Evolutionary conservation across 2,329 filamentous ascomycete species (phyloP).

Genomic region (Ophiostoma triangulosporum): DNA sequence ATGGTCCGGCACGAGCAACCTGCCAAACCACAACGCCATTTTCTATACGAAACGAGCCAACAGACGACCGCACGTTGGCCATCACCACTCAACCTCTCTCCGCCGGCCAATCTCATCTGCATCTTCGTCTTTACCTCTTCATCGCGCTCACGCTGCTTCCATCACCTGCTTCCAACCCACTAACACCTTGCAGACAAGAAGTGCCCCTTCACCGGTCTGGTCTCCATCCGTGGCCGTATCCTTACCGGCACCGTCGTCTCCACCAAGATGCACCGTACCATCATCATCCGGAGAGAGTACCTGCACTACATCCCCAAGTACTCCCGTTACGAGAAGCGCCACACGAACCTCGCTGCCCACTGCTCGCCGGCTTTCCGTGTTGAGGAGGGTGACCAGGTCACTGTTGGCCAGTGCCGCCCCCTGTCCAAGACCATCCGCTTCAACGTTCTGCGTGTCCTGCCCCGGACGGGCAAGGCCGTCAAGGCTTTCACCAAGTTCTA

Average conservation of each 20-base stretch:
- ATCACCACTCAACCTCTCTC: no score
- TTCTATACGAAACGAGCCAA: no score
- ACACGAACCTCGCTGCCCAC: slow-evolving; percentile 99
- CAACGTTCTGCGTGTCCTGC: slow-evolving; percentile 98
- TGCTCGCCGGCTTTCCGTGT: slow-evolving; percentile 99
- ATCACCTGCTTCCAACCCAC: no score
- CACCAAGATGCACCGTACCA: slow-evolving; percentile 99
- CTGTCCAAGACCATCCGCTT: slow-evolving; percentile 99
- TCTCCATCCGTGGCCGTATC: slow-evolving; percentile 99
- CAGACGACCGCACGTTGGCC: no score
- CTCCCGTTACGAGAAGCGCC: slow-evolving; percentile 99
- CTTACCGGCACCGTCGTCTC: slow-evolving; percentile 97
- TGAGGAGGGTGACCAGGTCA: slow-evolving; percentile 98
- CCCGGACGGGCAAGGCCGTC: slow-evolving; percentile 91
- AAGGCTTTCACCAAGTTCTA: slow-evolving; percentile 99
- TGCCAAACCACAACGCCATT: not conserved
- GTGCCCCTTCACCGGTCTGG: slow-evolving; percentile 98
- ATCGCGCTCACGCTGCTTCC: no score
- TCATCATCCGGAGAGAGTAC: slow-evolving; percentile 99
- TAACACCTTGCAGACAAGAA: slow-evolving; percentile 71
- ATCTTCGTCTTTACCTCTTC: no score
- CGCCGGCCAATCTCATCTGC: no score
- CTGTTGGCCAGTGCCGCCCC: slow-evolving; percentile 98
- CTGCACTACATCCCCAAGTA: slow-evolving; percentile 99
- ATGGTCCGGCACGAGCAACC: no score